phyloP scores from a whole-genome alignment of 305 asterid genomes.

The Fraxinus dipetala region DNA sequence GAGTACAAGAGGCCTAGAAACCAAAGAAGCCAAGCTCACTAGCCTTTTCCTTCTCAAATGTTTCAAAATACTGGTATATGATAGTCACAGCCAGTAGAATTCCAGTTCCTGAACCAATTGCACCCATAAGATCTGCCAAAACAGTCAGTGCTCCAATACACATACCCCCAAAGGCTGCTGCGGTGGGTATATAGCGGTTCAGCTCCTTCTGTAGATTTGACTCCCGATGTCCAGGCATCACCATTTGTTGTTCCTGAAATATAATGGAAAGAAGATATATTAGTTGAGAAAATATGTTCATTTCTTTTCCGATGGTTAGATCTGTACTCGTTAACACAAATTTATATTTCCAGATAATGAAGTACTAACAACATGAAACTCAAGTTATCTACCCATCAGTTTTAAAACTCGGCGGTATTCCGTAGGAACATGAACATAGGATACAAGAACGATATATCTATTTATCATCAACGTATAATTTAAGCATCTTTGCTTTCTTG shows the following conservation, averaged over 20 bases:
- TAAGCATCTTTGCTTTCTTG: background rate
- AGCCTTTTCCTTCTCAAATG: constrained; percentile 33
- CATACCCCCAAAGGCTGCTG: constrained; percentile 33
- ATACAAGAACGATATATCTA: background rate
- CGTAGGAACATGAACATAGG: background rate
- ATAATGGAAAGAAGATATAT: background rate
- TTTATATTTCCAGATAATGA: background rate
- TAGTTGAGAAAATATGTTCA: background rate
- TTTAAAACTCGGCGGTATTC: background rate
- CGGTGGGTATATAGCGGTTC: constrained; percentile 29
- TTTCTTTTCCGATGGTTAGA: background rate
- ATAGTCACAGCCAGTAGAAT: constrained; percentile 30
- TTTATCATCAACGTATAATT: no score
- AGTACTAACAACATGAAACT: background rate
- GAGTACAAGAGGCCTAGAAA: constrained; percentile 10
- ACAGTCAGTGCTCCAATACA: constrained; percentile 31
- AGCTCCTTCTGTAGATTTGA: constrained; percentile 30
- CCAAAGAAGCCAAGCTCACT: constrained; percentile 32
- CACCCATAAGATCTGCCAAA: constrained; percentile 32
- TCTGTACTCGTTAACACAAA: background rate
- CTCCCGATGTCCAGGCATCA: constrained; percentile 33
- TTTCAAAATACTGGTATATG: constrained; percentile 33
- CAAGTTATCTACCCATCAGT: background rate
- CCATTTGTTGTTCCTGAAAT: constrained; percentile 31
- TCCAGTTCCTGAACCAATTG: constrained; percentile 33